Percentiles rank a stretch among this genome's conserved stretches.
phyloP scores from a whole-genome alignment of 2,329 filamentous ascomycete genomes.

The Botrytis cinerea region DNA sequence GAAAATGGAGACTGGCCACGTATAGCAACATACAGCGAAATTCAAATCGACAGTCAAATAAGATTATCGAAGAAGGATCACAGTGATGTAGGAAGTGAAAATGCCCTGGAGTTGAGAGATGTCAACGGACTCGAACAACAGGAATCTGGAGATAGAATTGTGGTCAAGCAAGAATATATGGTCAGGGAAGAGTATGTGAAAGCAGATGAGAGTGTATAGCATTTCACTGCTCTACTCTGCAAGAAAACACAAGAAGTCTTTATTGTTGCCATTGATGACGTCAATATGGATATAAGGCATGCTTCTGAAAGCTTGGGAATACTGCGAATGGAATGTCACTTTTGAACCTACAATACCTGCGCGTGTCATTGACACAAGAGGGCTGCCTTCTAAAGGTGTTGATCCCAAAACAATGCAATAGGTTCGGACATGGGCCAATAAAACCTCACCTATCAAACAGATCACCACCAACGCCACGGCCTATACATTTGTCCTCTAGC shows the following conservation, averaged over 20 bases:
- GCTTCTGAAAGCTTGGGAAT: too few species aligned
- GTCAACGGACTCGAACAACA: not conserved
- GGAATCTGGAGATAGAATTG: not conserved
- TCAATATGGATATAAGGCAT: not conserved
- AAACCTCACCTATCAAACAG: too few species aligned
- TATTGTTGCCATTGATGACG: not conserved
- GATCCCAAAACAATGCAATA: too few species aligned
- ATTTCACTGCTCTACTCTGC: not conserved
- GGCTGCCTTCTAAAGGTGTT: not conserved
- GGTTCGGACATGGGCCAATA: too few species aligned
- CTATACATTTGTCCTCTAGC: too few species aligned
- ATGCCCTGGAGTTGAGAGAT: not conserved
- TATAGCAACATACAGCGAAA: not conserved
- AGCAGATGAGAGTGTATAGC: not conserved
- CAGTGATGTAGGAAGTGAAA: not conserved
- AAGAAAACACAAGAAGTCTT: not conserved
- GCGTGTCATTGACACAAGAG: not conserved
- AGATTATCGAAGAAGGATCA: not conserved
- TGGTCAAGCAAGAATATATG: not conserved
- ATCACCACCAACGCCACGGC: too few species aligned
- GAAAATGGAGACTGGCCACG: not conserved
- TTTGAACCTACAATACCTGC: not conserved
- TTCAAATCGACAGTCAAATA: not conserved
- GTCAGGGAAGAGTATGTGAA: not conserved
- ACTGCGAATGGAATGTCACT: too few species aligned